A percentile compares a stretch with the other conserved stretches of the same genome.
phyloP scores from a whole-genome alignment of 2,329 filamentous ascomycete species.

The Ophiocordyceps australis region DNA sequence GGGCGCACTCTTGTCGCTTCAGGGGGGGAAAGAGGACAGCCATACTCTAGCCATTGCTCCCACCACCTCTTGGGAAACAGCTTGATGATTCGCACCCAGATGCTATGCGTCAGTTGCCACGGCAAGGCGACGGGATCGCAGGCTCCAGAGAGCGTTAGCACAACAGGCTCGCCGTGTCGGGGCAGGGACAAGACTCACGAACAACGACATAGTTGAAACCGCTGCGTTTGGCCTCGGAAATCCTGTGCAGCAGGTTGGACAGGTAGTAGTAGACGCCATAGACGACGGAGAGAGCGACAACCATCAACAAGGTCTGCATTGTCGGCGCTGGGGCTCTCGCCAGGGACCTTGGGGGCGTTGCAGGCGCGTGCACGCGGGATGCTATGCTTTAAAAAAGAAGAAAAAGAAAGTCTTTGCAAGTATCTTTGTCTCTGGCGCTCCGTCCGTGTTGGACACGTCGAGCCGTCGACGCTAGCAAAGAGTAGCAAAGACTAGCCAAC shows the following conservation, averaged over 20 bases:
- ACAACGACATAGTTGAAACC: slow-evolving; percentile 33
- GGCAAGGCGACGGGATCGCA: slow-evolving; percentile 25
- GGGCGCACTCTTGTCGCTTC: no score
- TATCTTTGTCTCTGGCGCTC: no score
- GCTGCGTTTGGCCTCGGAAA: slow-evolving; percentile 28
- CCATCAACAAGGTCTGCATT: slow-evolving; percentile 16
- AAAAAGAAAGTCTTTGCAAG: no score
- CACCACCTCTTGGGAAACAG: slow-evolving; percentile 34
- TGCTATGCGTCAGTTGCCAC: slow-evolving; percentile 34
- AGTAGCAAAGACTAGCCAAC: no score
- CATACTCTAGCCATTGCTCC: slow-evolving; percentile 42
- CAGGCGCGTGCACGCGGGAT: no score
- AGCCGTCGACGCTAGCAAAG: no score
- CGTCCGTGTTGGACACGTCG: no score
- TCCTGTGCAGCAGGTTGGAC: slow-evolving; percentile 21
- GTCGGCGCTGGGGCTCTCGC: no score
- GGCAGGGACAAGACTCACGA: slow-evolving; percentile 21
- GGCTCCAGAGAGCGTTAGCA: no score
- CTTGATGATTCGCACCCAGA: slow-evolving; percentile 38
- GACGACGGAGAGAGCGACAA: slow-evolving; percentile 13
- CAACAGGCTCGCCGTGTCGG: no score
- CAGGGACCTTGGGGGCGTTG: no score
- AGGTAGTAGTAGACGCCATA: slow-evolving; percentile 14
- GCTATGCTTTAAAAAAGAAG: neutral
- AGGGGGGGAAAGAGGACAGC: no score